Evolutionary conservation across 371 early-diverging fungal genomes (phyloP).

Genomic region (Catenaria anguillulae): DNA sequence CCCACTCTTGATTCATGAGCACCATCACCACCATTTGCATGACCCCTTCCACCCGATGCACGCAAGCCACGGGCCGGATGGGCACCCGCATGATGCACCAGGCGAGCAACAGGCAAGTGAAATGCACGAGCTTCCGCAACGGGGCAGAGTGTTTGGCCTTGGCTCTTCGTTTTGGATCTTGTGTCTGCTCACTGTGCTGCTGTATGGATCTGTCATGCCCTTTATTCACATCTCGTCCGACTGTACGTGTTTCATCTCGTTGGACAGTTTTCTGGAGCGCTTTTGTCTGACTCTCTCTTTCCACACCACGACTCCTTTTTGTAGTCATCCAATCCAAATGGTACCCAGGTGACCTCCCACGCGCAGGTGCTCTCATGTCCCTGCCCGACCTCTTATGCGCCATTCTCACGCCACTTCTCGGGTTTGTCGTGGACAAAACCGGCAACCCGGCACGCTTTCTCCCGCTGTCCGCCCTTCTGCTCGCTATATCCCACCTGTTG

Average conservation of each 20-base stretch:
- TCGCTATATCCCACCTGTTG: conserved; percentile 24
- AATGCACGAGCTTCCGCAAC: too few relatives aligned
- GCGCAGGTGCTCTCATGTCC: conserved; percentile 33
- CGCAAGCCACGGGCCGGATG: too few relatives aligned
- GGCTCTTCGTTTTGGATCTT: conserved; percentile 21
- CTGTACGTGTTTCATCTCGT: conserved; percentile 13
- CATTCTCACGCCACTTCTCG: conserved; percentile 35
- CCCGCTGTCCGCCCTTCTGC: conserved; percentile 26
- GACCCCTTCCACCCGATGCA: too few relatives aligned
- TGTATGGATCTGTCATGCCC: conserved; percentile 18
- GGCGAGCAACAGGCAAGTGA: too few relatives aligned
- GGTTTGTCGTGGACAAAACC: conserved; percentile 32
- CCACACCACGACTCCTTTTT: too few relatives aligned
- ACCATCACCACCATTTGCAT: too few relatives aligned
- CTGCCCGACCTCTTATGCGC: conserved; percentile 42
- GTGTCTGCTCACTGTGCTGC: conserved; percentile 10
- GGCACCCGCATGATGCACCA: too few relatives aligned
- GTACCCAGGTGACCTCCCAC: conserved; percentile 25
- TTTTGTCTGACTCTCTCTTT: too few relatives aligned
- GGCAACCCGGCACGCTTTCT: conserved; percentile 29
- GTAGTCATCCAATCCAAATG: conserved; percentile 32
- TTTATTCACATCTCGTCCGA: conserved; percentile 27
- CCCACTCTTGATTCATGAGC: too few relatives aligned
- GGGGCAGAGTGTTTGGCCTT: too few relatives aligned
- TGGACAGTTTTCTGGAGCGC: too few relatives aligned